Evolutionary conservation across 225 moss, liverwort and hornwort species (phyloP).

Genomic region (Lunularia cruciata): DNA sequence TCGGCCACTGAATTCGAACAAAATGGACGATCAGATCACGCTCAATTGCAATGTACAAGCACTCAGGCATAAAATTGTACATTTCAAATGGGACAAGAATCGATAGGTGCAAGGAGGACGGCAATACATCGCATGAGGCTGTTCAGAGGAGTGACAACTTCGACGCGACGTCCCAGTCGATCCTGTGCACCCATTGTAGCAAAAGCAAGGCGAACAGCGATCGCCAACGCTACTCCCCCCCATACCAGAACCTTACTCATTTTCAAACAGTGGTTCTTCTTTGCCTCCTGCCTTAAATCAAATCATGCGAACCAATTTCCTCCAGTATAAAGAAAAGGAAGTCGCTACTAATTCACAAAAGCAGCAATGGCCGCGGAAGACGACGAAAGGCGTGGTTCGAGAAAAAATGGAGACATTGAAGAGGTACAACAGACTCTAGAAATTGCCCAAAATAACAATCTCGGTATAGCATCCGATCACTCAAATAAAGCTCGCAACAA

Average conservation of each 20-base stretch:
- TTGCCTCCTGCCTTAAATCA: too few species aligned
- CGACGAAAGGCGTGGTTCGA: too few species aligned
- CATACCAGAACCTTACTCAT: conserved; percentile 51
- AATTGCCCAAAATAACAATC: too few species aligned
- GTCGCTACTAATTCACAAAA: too few species aligned
- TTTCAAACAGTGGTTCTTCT: too few species aligned
- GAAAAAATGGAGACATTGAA: too few species aligned
- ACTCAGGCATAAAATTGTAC: background rate
- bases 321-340: too few species aligned
- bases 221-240: conserved; percentile 58
- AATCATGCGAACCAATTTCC: too few species aligned
- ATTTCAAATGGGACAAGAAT: background rate
- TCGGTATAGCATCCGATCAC: too few species aligned
- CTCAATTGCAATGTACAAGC: background rate
- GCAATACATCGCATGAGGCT: conserved; percentile 78
- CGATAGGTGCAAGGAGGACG: conserved; percentile 9
- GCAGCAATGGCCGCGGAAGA: too few species aligned
- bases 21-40: background rate
- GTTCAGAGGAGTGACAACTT: conserved; percentile 78
- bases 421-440: too few species aligned
- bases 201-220: conserved; percentile 52
- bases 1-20: conserved; percentile 73
- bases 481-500: too few species aligned
- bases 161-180: conserved; percentile 70
- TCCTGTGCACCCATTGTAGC: conserved; percentile 54